A percentile compares a stretch with the other conserved stretches of the same genome.
Evolutionary conservation across 495 filamentous ascomycete genomes (phyloP).

Genomic region (Neurospora sp.): DNA sequence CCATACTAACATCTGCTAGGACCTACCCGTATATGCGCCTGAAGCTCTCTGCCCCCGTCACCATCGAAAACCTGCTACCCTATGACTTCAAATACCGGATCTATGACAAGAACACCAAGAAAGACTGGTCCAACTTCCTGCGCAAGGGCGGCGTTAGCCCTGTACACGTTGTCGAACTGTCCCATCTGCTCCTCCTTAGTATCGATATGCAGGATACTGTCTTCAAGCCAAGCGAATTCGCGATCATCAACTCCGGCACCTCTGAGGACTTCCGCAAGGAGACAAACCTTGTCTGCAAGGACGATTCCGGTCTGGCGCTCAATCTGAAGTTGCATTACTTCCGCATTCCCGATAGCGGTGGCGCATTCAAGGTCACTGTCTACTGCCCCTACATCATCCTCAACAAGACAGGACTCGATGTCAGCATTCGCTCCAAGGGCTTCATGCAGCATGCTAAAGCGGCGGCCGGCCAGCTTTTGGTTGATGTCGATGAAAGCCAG

Average conservation of each 20-base stretch:
- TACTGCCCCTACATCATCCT: constrained; percentile 89
- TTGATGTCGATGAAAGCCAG: constrained; percentile 24
- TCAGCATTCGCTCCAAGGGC: constrained; percentile 81
- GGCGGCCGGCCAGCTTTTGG: constrained; percentile 60
- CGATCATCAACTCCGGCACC: constrained; percentile 84
- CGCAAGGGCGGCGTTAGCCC: constrained; percentile 93
- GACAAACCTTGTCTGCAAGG: constrained; percentile 66
- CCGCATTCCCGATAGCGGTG: constrained; percentile 84
- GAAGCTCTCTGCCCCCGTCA: constrained; percentile 79
- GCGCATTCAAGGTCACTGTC: constrained; percentile 89
- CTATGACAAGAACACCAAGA: constrained; percentile 94
- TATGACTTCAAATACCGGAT: constrained; percentile 99
- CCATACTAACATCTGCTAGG: constrained; percentile 31
- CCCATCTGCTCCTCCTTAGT: constrained; percentile 83
- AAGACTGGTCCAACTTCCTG: constrained; percentile 97
- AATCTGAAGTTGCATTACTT: constrained; percentile 85
- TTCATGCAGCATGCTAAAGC: constrained; percentile 73
- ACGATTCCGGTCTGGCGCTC: constrained; percentile 66
- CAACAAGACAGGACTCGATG: constrained; percentile 86
- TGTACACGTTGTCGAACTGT: constrained; percentile 91
- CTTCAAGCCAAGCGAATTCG: constrained; percentile 91
- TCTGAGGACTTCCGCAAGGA: constrained; percentile 86
- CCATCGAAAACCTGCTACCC: constrained; percentile 87
- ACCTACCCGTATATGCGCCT: constrained; percentile 92
- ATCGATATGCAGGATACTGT: constrained; percentile 92